These are phyloP conservation scores for Alternaria hordeiaustralica DNA, from an alignment of 2,329 filamentous ascomycete genomes.

Conservation along the genomic window DNA sequence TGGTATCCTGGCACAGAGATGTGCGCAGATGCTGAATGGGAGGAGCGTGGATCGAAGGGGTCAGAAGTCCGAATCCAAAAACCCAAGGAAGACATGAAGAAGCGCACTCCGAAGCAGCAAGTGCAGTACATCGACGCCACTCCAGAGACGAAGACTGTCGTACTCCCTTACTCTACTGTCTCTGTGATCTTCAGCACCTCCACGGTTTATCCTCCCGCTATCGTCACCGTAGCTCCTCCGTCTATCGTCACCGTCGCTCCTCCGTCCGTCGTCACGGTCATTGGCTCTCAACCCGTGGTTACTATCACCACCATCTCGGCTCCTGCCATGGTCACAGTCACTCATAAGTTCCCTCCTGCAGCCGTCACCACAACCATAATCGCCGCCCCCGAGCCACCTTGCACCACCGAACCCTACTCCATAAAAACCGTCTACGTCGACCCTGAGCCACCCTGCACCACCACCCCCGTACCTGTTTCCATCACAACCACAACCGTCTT, in stretches of 20 bases:
- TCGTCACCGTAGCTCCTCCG: not conserved
- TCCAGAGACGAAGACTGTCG: not conserved
- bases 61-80: conserved; percentile 23
- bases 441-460: not conserved
- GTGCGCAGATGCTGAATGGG: conserved; percentile 33
- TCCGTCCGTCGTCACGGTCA: not conserved
- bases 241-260: not conserved
- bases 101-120: not conserved
- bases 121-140: conserved; percentile 9
- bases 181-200: not conserved
- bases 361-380: not conserved
- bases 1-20: conserved; percentile 1
- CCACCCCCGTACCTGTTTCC: not conserved
- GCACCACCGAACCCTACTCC: not conserved
- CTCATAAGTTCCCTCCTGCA: not conserved
- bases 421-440: not conserved
- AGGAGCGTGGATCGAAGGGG: conserved; percentile 20
- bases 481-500: not conserved
- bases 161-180: not conserved
- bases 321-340: not conserved
- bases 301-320: not conserved
- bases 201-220: not conserved
- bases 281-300: not conserved
- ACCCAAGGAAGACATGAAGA: conserved; percentile 2
- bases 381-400: not conserved